phyloP scores from a whole-genome alignment of 2,329 filamentous ascomycete genomes.

The Cordyceps militaris region DNA sequence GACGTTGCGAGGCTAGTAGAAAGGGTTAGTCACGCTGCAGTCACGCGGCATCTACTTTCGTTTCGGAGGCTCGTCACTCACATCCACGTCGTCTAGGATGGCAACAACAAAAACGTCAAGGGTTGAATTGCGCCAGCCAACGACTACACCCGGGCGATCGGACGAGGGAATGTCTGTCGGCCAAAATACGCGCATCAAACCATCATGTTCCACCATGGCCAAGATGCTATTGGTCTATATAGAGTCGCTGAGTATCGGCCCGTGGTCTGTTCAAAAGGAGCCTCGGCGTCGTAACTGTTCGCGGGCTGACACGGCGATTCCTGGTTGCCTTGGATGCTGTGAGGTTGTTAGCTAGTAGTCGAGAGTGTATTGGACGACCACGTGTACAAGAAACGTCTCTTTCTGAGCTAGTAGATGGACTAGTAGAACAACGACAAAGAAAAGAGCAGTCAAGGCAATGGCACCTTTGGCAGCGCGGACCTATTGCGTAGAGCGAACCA shows the following conservation, averaged over 20 bases:
- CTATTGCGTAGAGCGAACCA: conserved; percentile 35
- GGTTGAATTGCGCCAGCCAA: conserved; percentile 92
- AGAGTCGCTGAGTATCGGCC: too few relatives aligned
- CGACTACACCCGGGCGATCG: conserved; percentile 72
- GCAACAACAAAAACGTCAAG: conserved; percentile 86
- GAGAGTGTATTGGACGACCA: not conserved
- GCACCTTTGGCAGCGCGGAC: conserved; percentile 82
- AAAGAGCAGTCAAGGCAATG: conserved; percentile 72
- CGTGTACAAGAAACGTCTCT: conserved; percentile 70
- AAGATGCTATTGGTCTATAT: conserved; percentile 16
- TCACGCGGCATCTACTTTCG: too few relatives aligned
- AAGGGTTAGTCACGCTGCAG: conserved; percentile 20
- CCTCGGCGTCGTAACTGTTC: conserved; percentile 92
- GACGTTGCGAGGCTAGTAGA: conserved; percentile 61
- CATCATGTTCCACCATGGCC: conserved; percentile 70
- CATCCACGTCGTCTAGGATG: conserved; percentile 84
- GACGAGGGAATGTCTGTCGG: conserved; percentile 74
- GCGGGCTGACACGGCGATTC: conserved; percentile 81
- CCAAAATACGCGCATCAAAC: conserved; percentile 98
- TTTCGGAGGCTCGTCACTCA: conserved; percentile 41
- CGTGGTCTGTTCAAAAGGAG: conserved; percentile 75
- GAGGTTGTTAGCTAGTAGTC: conserved; percentile 16
- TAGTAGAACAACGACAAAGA: conserved; percentile 76
- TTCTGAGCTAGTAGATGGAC: conserved; percentile 73
- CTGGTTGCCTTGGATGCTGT: conserved; percentile 74